Conservation (phyloP, 371 early-diverging fungal species). For the Apophysomyces variabilis region DNA sequence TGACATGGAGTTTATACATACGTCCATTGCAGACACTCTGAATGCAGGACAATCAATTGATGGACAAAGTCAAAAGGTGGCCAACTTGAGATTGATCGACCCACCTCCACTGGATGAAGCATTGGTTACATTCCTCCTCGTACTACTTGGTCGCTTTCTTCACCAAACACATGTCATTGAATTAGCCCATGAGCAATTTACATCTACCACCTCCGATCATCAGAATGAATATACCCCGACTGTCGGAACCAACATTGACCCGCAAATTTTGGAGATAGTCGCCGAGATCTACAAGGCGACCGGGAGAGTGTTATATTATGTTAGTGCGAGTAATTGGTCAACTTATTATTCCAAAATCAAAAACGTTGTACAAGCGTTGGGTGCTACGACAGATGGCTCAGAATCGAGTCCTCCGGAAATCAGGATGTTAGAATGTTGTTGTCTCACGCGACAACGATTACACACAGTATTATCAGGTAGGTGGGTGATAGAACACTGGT, state of each 20-base stretch:
- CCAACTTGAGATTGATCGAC: constrained; percentile 37
- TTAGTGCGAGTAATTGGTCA: constrained; percentile 82
- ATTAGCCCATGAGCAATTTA: constrained; percentile 50
- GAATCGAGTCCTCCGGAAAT: constrained; percentile 37
- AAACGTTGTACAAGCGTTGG: constrained; percentile 30
- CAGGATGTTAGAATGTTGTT: constrained; percentile 38
- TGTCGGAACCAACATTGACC: constrained; percentile 24
- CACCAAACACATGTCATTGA: constrained; percentile 48
- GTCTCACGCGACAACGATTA: constrained; percentile 28
- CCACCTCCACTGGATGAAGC: constrained; percentile 80
- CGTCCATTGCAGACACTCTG: background rate
- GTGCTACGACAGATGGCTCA: constrained; percentile 27
- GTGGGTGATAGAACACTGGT: background rate
- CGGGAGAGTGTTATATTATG: constrained; percentile 74
- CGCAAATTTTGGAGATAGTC: constrained; percentile 44
- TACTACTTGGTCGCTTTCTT: constrained; percentile 66
- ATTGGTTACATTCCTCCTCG: constrained; percentile 67
- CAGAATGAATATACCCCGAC: constrained; percentile 36
- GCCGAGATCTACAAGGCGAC: constrained; percentile 64
- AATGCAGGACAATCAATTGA: background rate
- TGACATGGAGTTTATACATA: background rate
- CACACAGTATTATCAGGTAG: constrained; percentile 41
- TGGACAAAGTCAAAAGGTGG: constrained; percentile 5
- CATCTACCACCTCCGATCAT: constrained; percentile 28
- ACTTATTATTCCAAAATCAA: constrained; percentile 69